Evolutionary conservation across 2,329 filamentous ascomycete species (phyloP), one percentile per base, ranked within the genome.

Genomic region (Lasiodiplodia sp.): DNA sequence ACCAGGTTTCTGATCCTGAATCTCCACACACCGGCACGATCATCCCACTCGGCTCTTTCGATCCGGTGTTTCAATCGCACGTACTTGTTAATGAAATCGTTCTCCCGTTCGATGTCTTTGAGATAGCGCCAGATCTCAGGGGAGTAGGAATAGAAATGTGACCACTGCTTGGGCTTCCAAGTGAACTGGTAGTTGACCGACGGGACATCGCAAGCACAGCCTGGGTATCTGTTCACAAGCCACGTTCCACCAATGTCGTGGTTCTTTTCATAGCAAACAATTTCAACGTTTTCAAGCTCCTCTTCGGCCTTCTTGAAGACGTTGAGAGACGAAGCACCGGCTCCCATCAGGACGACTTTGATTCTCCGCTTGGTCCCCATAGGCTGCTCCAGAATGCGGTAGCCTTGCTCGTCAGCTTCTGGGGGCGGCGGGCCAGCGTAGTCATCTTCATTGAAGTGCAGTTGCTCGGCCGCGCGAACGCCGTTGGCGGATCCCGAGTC

Each of bases 41-140:
- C 83, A 62, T 85, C 77, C 85, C 84, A 86, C 63, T 82, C 81
- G 23, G 81, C 80, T 4, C 81, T 80, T 0, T 80, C 75, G 10
- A 86, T 80, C 71, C 84, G 78, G 7, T 81, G 83, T 65, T 83
- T 82, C 75, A 86, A 85, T 2, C 75, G 82, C 82, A 86, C 86
- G 73, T 85, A 86, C 69, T 86, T 85, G 47, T 81, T 78, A 2
- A 86, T 75, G 51, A 64, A 64, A 49, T 80, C 82, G 67, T 85
- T 86, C 0, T 79, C 80, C 6, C 84, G 77, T 70, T 81, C 83
- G 18, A 86, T 82, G 70, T 83, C 83, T 67, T 82, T 74, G 0
- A 86, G 78, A 68, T 86, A 86, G 49, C 79, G 78, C 74, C 80
- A 82, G 65, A 85, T 85, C 64, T 85, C 83, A 1, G 79, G 77